These are phyloP conservation scores for Neospermospora avenae DNA, from an alignment of 2,329 filamentous ascomycete species.

Conservation along the genomic window DNA sequence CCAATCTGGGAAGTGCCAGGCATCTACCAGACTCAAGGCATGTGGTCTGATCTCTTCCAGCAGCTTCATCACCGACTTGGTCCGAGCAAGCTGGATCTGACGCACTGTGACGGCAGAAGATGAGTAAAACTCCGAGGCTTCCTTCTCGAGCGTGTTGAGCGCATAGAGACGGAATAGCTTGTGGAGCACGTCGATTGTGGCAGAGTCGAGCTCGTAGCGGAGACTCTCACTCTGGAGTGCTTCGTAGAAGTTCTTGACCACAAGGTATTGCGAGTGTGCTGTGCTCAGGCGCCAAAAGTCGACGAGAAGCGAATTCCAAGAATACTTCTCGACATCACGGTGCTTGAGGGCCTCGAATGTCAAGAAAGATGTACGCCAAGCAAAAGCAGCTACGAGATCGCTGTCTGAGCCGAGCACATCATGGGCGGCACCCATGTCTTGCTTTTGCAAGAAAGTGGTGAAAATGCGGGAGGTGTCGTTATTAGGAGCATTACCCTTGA, in stretches of 20 bases:
- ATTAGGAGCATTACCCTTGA: constrained; percentile 59
- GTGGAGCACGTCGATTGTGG: constrained; percentile 57
- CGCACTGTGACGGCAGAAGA: constrained; percentile 65
- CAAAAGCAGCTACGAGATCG: constrained; percentile 71
- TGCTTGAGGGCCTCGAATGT: constrained; percentile 74
- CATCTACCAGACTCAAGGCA: constrained; percentile 66
- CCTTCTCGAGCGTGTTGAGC: constrained; percentile 63
- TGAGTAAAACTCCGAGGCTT: constrained; percentile 70
- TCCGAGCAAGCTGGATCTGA: constrained; percentile 68
- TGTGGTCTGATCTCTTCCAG: constrained; percentile 71
- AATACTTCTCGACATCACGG: constrained; percentile 69
- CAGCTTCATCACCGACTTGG: constrained; percentile 65
- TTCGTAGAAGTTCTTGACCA: constrained; percentile 77
- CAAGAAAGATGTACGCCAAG: constrained; percentile 70
- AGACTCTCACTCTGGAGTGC: constrained; percentile 56
- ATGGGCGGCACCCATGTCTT: constrained; percentile 69
- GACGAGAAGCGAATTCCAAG: constrained; percentile 74
- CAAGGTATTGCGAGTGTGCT: constrained; percentile 72
- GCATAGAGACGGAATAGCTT: constrained; percentile 65
- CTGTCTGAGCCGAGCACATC: constrained; percentile 68
- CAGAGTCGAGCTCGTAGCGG: constrained; percentile 51
- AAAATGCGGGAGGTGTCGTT: constrained; percentile 70
- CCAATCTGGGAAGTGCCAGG: constrained; percentile 77
- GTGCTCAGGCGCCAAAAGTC: constrained; percentile 76
- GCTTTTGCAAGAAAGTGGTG: constrained; percentile 58